Base-by-base conservation (phyloP, 305 asterid genomes). In the Plantago coronopus region DNA sequence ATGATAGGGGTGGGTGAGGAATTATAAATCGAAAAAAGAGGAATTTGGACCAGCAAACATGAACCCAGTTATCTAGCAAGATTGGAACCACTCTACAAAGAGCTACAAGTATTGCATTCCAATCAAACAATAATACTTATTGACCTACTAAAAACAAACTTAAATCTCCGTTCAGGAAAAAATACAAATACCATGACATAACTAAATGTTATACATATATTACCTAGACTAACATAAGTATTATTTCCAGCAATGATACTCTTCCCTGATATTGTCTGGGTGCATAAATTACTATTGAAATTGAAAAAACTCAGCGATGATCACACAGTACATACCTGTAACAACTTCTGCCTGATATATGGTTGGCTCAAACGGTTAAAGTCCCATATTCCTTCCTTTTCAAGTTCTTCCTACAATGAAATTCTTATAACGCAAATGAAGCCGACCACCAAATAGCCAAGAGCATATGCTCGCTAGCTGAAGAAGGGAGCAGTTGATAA, bases 351-450 rank as follows among this genome's bases (percentile, higher is more conserved):
- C 45, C 63, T 73, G 67, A 93, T 79, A 66, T 83, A 82, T 42
- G 99, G 99, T 59, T 67, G 81, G 75, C 89, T 82, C 81, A 93
- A 75, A 65, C 95, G 96, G 69, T 93, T 75, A 44, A 93, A 87
- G 78, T 93, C 99, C 97, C 99, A 89, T 66, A 93, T 55, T 72
- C 99, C 97, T 80, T 93, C 99, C 69, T 46, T 78, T 78, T 89
- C 99, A 60, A 93, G 95, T 68, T 93, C 99, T 72, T 87, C 99
- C 99, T 90, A 66, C 70, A 65, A 71, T 64, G 53, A 34, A 25
- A 37, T 21, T n/a, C 31, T 61, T 63, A 7, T 27, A 59, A 31
- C 10, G 18, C 23, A 56, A 53, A 53, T 61, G 46, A n/a, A 68
- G 40, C 19, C 27, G 31, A 54, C 50, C 57, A 48, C 53, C 16